phyloP scores from a whole-genome alignment of 495 filamentous ascomycete genomes.

The Diplogelasinospora grovesii region DNA sequence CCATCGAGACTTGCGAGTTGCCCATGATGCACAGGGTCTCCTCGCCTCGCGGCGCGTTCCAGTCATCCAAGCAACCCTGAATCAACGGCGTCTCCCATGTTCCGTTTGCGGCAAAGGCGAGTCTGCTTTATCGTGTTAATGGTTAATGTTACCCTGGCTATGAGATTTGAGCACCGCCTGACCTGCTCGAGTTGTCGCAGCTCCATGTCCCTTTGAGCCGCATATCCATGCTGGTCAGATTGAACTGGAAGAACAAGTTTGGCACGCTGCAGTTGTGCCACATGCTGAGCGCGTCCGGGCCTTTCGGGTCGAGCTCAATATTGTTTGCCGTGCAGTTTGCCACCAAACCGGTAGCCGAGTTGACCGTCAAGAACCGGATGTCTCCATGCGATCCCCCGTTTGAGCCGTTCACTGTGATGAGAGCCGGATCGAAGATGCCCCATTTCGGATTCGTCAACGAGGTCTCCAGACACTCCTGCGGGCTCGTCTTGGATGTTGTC shows the following conservation, averaged over 20 bases:
- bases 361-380: conserved; percentile 17
- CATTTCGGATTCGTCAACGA: conserved; percentile 16
- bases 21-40: conserved; percentile 19
- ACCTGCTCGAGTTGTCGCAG: conserved; percentile 10
- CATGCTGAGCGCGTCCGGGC: not conserved
- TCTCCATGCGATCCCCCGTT: conserved; percentile 18
- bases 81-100: conserved; percentile 14
- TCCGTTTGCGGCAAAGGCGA: conserved; percentile 12
- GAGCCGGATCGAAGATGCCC: conserved; percentile 15
- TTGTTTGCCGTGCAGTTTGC: conserved; percentile 16
- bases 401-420: conserved; percentile 13
- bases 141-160: not conserved
- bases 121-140: conserved; percentile 1
- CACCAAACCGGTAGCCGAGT: conserved; percentile 14
- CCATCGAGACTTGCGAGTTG: conserved; percentile 16
- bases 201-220: conserved; percentile 12
- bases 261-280: conserved; percentile 22
- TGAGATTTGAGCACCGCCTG: not conserved
- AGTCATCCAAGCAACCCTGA: conserved; percentile 16
- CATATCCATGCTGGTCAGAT: conserved; percentile 10
- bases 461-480: conserved; percentile 14
- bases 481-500: not conserved
- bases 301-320: conserved; percentile 14
- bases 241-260: conserved; percentile 17
- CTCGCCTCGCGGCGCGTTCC: conserved; percentile 10